These are phyloP conservation scores for Saksenaea vasiformis DNA, from an alignment of 371 early-diverging fungal genomes.

Conservation along the genomic window DNA sequence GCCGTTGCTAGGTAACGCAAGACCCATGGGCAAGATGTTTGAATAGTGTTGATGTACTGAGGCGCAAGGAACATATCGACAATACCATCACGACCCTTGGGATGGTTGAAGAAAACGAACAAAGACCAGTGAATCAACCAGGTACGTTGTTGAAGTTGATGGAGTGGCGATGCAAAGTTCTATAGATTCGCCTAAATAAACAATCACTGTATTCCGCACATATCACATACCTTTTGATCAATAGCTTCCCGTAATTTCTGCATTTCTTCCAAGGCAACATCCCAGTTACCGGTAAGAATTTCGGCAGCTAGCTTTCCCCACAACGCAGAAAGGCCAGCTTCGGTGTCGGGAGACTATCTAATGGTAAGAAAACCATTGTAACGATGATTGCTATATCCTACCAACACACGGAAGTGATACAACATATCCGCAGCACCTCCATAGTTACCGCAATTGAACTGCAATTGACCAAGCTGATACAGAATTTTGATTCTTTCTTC, in stretches of 20 bases:
- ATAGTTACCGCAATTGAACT: constrained; percentile 92
- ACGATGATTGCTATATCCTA: constrained; percentile 22
- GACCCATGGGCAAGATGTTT: constrained; percentile 94
- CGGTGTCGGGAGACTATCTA: constrained; percentile 78
- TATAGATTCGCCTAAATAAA: constrained; percentile 12
- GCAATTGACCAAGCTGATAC: constrained; percentile 87
- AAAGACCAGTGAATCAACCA: constrained; percentile 96
- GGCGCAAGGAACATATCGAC: constrained; percentile 91
- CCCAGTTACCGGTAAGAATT: constrained; percentile 93
- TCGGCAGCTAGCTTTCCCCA: constrained; percentile 98
- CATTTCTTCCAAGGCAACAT: constrained; percentile 86
- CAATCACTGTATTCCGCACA: not conserved
- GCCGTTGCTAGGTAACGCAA: constrained; percentile 91
- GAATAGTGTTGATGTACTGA: constrained; percentile 93
- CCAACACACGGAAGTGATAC: constrained; percentile 91
- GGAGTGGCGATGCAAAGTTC: constrained; percentile 71
- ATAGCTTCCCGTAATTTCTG: constrained; percentile 83
- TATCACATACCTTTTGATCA: constrained; percentile 54
- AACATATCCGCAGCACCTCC: constrained; percentile 90
- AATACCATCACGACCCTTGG: constrained; percentile 90
- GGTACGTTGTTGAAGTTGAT: constrained; percentile 89
- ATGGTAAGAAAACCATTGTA: not conserved
- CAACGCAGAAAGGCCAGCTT: constrained; percentile 78
- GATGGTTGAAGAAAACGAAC: constrained; percentile 97
- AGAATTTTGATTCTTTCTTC: constrained; percentile 81